Evolutionary conservation across 768 basidiomycete species (phyloP), one percentile per base, ranked within the genome.

Genomic region (Hericium alpestre): DNA sequence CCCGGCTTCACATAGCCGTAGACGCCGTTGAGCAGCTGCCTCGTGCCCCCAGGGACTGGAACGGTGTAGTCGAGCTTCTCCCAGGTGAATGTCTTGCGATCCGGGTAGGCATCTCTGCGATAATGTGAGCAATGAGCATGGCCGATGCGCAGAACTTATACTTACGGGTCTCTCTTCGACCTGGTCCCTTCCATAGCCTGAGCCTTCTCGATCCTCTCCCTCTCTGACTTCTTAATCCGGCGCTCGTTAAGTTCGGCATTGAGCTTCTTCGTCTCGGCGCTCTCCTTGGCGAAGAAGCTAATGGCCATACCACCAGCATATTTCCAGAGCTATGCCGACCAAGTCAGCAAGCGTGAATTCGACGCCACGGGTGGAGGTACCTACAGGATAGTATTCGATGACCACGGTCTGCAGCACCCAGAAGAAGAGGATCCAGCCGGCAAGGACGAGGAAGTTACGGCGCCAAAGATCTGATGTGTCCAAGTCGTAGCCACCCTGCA

Each of bases 1-100:
- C 90, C 92, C 10, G 92, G 92, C 63, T 85, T 86, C 47, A 90
- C 87, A 65, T 83, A 92, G 0, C 90, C 90, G 59, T 76, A 79
- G n/a, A 93, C 81, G 60, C 89, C 82, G 63, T 90, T 81, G 40
- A 93, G 77, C 11, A 93, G 73, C 46, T 80, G 76, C 9, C 72
- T 74, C 16, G 73, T 75, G 10, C 86, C 86, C 23, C 77, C 77
- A 0, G 81, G 74, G 0, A 84, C 79, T 1, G 86, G 88, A 0
- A 92, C 85, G 63, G 79, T 75, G 63, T 93, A 94, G 67, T 86
- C 86, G 54, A 91, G 71, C 23, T 73, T 69, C 65, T 88, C 83
- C 90, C 91, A 95, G 2, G 93, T 93, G 65, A 95, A 90, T 51
- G 81, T 67, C 70, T 79, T 84, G 65, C 73, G 63, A 20, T 70